Evolutionary conservation across 805 yeast species (phyloP), one percentile per base, ranked within the genome.

Genomic region (Saccharomyces jurei): DNA sequence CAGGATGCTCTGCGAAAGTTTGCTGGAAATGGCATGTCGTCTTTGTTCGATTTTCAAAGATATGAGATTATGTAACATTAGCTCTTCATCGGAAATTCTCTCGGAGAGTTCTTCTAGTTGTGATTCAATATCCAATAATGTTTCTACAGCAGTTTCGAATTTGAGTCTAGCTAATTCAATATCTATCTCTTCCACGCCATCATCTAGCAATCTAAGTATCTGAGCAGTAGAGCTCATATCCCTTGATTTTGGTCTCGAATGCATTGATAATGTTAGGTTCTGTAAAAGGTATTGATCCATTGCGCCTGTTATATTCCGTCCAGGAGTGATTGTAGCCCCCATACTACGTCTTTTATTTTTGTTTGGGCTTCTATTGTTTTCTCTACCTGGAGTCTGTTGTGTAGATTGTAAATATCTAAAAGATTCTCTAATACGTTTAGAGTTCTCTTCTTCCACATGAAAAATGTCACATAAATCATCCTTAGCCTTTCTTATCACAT

Each of bases 121-220:
- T 2, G 52, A 55, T 52, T 75, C 78, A 53, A 79, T 71, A 22
- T 63, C 64, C 6, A 61, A 46, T 36, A 73, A 52, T 13, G 58
- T 56, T 3, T 67, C 72, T 2, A 77, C 77, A 0, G 82, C 77
- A 17, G 68, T 72, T 48, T 72, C 63, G 68, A 77, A 84, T 53
- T 78, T 76, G 52, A 80, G 78, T 61, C 86, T 84, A 10, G 88
- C 84, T 27, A 86, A 74, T 53, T 76, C 76, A 13, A 84, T 81
- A 64, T 87, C 94, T 46, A 86, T 75, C 53, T 85, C 89, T 62
- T 86, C 89, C 17, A 87, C 72, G 31, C 74, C 69, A 52, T 83
- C 86, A 61, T 85, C 90, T 13, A 83, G 72, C 30, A 71, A 70
- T 53, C 80, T 78, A 53, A 85, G 71, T 21, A 72, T 78, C 53